Evolutionary conservation across 306 rosid species (phyloP).

Genomic region (Quercus dentata): DNA sequence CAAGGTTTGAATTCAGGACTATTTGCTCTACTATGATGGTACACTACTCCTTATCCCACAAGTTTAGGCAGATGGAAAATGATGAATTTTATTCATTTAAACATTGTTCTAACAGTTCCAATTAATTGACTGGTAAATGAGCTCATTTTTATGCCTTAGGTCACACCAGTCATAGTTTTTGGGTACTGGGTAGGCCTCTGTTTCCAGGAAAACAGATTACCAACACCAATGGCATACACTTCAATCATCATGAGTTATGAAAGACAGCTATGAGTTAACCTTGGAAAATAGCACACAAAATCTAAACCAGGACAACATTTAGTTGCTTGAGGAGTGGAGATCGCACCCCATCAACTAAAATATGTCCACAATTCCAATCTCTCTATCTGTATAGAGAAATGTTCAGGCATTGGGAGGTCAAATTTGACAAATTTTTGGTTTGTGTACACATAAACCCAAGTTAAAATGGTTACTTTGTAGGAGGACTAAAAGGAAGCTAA

Average conservation of each 20-base stretch:
- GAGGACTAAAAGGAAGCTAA: neutral
- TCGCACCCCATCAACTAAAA: neutral
- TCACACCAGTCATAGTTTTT: neutral
- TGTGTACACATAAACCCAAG: neutral
- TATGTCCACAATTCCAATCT: too few species aligned
- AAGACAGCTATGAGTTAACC: neutral
- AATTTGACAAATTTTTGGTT: neutral
- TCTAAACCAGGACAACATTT: neutral
- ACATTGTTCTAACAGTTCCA: too few species aligned
- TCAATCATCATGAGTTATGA: neutral
- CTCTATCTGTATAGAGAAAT: neutral
- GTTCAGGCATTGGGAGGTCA: neutral
- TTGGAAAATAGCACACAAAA: neutral
- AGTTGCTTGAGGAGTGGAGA: neutral
- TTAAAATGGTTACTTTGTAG: neutral
- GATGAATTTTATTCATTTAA: too few species aligned
- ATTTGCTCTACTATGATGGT: too few species aligned
- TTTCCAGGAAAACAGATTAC: too few species aligned
- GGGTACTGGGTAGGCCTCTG: neutral
- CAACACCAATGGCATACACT: too few species aligned
- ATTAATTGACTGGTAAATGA: too few species aligned
- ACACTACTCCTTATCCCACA: too few species aligned
- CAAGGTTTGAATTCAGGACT: too few species aligned
- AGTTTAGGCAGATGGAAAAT: too few species aligned
- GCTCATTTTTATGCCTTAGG: too few species aligned